phyloP scores from a whole-genome alignment of 139 green algal species.

The Picochlorum sp. region DNA sequence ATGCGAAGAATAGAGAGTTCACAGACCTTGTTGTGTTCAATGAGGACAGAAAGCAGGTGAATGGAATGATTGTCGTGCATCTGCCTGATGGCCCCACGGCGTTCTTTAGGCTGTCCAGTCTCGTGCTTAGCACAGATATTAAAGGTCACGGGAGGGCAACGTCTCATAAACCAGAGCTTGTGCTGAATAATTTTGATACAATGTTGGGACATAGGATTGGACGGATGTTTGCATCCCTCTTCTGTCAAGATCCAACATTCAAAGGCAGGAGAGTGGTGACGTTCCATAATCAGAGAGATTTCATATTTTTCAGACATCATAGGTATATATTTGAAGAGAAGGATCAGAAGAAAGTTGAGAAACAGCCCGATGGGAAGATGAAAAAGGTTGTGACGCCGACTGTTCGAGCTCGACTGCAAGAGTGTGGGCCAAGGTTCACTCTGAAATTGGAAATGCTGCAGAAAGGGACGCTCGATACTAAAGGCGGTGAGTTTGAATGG shows the following conservation, averaged over 20 bases:
- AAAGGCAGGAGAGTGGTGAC: slow-evolving; percentile 81
- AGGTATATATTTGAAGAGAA: slow-evolving; percentile 89
- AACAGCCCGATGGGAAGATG: slow-evolving; percentile 22
- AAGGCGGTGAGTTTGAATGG: slow-evolving; percentile 95
- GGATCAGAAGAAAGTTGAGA: slow-evolving; percentile 36
- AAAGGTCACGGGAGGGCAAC: slow-evolving; percentile 73
- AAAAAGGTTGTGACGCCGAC: slow-evolving; percentile 33
- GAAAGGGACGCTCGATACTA: slow-evolving; percentile 91
- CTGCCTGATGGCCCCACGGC: slow-evolving; percentile 85
- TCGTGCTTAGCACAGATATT: slow-evolving; percentile 79
- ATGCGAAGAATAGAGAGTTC: slow-evolving; percentile 66
- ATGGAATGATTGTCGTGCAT: slow-evolving; percentile 80
- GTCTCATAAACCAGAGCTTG: slow-evolving; percentile 76
- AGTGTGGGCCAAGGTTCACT: slow-evolving; percentile 95
- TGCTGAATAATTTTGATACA: slow-evolving; percentile 93
- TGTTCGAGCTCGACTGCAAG: slow-evolving; percentile 73
- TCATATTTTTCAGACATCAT: slow-evolving; percentile 96
- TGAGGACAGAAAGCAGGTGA: slow-evolving; percentile 78
- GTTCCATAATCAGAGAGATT: slow-evolving; percentile 99
- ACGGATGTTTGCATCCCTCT: slow-evolving; percentile 86
- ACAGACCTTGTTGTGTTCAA: slow-evolving; percentile 86
- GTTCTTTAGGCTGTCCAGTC: slow-evolving; percentile 67
- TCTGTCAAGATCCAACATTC: slow-evolving; percentile 88
- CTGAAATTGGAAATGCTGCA: slow-evolving; percentile 85
- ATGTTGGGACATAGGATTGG: slow-evolving; percentile 74